A percentile compares a stretch with the other conserved stretches of the same genome.
phyloP scores from a whole-genome alignment of 805 yeast genomes.

The Candida easanensis region DNA sequence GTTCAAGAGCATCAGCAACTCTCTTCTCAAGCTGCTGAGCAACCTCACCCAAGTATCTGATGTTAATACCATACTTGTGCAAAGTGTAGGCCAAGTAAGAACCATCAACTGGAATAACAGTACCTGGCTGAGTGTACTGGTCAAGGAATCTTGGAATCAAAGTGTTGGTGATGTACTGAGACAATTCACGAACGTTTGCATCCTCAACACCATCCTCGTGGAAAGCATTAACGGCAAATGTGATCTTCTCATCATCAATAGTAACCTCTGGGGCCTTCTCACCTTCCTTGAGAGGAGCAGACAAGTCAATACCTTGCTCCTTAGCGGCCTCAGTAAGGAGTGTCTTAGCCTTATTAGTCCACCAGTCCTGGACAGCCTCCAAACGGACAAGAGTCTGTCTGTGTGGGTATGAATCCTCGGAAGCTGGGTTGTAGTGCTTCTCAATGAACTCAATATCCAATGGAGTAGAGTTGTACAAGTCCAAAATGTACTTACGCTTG shows the following conservation, averaged over 20 bases:
- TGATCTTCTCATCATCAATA: slow-evolving; percentile 43
- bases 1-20: slow-evolving; percentile 27
- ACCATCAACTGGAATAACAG: slow-evolving; percentile 76
- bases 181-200: slow-evolving; percentile 57
- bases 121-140: slow-evolving; percentile 42
- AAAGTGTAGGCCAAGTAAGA: slow-evolving; percentile 60
- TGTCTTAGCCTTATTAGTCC: slow-evolving; percentile 61
- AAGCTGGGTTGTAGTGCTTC: slow-evolving; percentile 41
- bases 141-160: slow-evolving; percentile 63
- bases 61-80: slow-evolving; percentile 82
- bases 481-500: slow-evolving; percentile 79
- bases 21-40: slow-evolving; percentile 34
- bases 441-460: slow-evolving; percentile 77
- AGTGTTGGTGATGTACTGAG: slow-evolving; percentile 54
- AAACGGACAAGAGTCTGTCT: slow-evolving; percentile 73
- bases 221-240: slow-evolving; percentile 63
- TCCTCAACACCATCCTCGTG: slow-evolving; percentile 43
- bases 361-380: slow-evolving; percentile 92
- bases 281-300: slow-evolving; percentile 24
- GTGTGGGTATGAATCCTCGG: slow-evolving; percentile 67
- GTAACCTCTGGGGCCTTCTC: slow-evolving; percentile 48
- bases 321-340: slow-evolving; percentile 33
- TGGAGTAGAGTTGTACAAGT: slow-evolving; percentile 81
- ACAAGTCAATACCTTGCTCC: slow-evolving; percentile 25
- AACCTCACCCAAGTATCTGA: slow-evolving; percentile 79